phyloP scores from a whole-genome alignment of 75 land plant genomes.

The Cupressus sempervirens region DNA sequence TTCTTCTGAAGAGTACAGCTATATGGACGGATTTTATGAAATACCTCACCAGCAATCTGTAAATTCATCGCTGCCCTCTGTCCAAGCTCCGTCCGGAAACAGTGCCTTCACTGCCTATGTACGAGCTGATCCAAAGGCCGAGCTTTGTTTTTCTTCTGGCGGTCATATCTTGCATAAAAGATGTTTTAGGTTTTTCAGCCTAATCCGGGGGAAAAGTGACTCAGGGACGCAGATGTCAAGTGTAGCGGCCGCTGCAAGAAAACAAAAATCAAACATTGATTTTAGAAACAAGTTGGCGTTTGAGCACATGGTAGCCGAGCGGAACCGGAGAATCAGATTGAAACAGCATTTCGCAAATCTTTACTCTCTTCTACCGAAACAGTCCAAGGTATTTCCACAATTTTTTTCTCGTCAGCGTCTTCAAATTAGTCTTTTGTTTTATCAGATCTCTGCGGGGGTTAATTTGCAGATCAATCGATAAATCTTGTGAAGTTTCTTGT shows the following conservation, averaged over 20 bases:
- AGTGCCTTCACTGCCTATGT: not conserved
- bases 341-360: not conserved
- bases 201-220: not conserved
- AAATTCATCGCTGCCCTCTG: not conserved
- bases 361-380: not conserved
- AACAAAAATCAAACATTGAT: not conserved
- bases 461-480: not conserved
- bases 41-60: not conserved
- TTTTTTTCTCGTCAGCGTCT: not conserved
- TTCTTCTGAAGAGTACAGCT: not conserved
- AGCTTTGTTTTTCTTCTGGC: not conserved
- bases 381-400: not conserved
- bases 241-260: not conserved
- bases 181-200: not conserved
- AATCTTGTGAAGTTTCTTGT: too few relatives aligned
- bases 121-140: not conserved
- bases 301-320: slow-evolving; percentile 12
- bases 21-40: not conserved
- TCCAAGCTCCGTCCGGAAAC: not conserved
- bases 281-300: not conserved
- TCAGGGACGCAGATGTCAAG: not conserved
- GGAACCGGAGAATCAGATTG: slow-evolving; percentile 5
- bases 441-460: not conserved
- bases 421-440: not conserved
- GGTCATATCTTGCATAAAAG: not conserved